These are phyloP conservation scores for Coffea humblotiana DNA, from an alignment of 305 asterid species.

Conservation along the genomic window DNA sequence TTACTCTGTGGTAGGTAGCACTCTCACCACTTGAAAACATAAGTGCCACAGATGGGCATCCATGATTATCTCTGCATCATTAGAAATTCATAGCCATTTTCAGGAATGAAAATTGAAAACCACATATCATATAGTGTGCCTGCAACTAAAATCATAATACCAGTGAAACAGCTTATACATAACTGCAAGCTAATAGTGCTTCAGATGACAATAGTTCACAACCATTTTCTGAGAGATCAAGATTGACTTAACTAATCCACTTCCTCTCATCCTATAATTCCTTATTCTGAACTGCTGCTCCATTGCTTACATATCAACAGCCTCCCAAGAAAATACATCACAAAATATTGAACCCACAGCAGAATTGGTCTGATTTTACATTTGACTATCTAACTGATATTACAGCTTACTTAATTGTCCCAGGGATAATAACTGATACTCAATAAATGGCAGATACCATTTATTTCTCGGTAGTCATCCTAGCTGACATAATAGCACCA, in stretches of 20 bases:
- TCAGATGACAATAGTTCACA: neutral
- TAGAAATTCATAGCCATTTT: slow-evolving; percentile 8
- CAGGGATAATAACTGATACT: neutral
- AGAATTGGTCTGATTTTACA: neutral
- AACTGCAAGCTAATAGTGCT: neutral
- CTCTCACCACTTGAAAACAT: slow-evolving; percentile 80
- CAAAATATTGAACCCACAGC: neutral
- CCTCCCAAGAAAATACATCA: neutral
- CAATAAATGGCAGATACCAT: neutral
- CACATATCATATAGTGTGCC: neutral
- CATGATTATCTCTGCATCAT: slow-evolving; percentile 56
- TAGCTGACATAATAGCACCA: neutral
- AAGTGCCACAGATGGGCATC: slow-evolving; percentile 73
- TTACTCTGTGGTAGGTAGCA: slow-evolving; percentile 70
- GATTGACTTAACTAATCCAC: neutral
- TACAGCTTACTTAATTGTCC: neutral
- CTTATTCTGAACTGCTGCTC: neutral
- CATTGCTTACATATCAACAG: neutral
- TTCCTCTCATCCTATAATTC: neutral
- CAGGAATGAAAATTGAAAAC: neutral
- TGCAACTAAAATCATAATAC: neutral
- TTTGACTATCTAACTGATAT: neutral
- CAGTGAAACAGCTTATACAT: neutral
- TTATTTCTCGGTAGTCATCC: neutral
- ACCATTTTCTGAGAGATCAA: neutral